Evolutionary conservation across 805 yeast genomes (phyloP), one percentile per base, ranked within the genome.

Genomic region (Zygotorulaspora florentina): DNA sequence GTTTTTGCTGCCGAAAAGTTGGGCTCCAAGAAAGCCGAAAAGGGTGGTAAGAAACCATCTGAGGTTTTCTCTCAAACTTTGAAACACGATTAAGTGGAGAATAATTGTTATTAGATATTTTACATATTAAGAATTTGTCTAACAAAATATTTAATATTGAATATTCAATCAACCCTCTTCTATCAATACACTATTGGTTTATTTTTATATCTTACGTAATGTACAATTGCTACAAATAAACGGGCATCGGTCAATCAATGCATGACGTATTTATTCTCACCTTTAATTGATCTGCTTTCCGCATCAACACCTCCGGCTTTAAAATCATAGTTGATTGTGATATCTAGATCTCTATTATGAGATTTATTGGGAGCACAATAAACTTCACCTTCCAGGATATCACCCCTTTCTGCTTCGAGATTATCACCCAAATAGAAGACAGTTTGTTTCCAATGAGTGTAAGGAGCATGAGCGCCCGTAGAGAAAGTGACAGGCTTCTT

Each of bases 381-480:
- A 48, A 93, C 70, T 26, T 71, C 70, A 38, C 98, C 93, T 47
- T 76, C 75, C 54, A 95, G 73, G 34, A 65, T 61, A 59, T 93
- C 99, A 47, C 91, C 96, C 55, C 74, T 72, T 61, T 83, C 82
- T 51, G 85, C 70, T 59, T 81, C 86, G 53, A 91, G 68, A 25
- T 87, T 95, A 58, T 87, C 86, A 56, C 77, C 81, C 61, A 91
- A 75, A 68, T 93, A 95, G 70, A 95, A 89, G 1, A 93, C 95
- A 15, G 96, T 86, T 72, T 93, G 99, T 68, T 93, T 95, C 99
- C 99, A 93, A 72, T 93, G 99, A 12, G 99, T 93, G 74, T 90
- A 89, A 56, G 81, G 80, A 39, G 89, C 83, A 69, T 85, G 89
- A 29, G 99, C 96, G 18, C 98, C 98, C 11, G 99, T 95, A 16